Base-by-base conservation (phyloP, 495 filamentous ascomycete genomes). In the Halenospora varia region DNA sequence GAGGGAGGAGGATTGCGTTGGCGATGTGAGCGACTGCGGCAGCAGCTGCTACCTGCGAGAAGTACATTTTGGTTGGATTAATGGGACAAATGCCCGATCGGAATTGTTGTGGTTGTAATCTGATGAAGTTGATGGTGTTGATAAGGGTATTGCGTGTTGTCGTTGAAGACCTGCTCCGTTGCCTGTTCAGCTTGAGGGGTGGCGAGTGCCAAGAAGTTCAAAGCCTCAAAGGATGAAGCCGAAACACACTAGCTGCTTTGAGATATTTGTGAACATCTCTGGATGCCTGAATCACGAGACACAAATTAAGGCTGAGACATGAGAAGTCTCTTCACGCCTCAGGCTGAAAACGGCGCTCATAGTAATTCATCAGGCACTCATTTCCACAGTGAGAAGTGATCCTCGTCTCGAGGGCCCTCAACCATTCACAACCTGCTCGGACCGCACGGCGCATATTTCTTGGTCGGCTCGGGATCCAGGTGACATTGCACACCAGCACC, bases 1-100 rank as follows among this genome's bases (percentile, higher is more conserved):
- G 53, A 20, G 61, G 61, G 8, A 64, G 35, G 18, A 64, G 58
- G 59, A 67, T 57, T 35, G 61, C 64, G 6, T 61, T n/a, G 13
- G 19, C 20, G 6, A 52, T 22, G 47, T 6, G 26, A 13, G 35
- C 19, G 47, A 51, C 24, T 4, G 46, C 29, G 9, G 48, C 55
- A 13, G 50, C 59, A 25, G 25, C 61, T 29, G 48, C 56, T 15
- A 63, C 26, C 10, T 53, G 46, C 1, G 63, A 24, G 47, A 63
- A 66, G 45, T 41, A 57, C 64, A 66, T 66, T n/a, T 13, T 61
- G 17, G 23, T 44, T 11, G 41, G 22, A 24, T 45, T 25, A 40
- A 26, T 47, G 24, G 22, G 52, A 19, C 20, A 26, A 52, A 24
- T 11, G 40, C 39, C 25, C 22, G 22, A 45, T 51, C 13, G 41